Conservation (phyloP, 768 basidiomycete genomes). For the Austroboletus eburneus region DNA sequence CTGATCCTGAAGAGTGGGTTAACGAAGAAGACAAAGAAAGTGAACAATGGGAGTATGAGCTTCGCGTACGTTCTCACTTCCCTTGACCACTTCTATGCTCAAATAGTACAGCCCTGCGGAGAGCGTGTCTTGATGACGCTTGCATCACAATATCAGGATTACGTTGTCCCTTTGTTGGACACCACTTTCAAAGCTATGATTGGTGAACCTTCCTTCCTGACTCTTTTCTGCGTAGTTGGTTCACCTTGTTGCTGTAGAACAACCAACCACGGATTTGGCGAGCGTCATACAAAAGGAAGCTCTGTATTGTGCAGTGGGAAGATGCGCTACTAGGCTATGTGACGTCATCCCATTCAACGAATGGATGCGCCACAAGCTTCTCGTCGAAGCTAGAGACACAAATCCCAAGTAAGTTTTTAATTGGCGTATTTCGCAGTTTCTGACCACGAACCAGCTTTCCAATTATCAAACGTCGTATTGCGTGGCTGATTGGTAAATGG, state of each 20-base stretch:
- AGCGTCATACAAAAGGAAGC: constrained; percentile 79
- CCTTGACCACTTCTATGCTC: neutral
- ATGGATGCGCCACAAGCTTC: constrained; percentile 63
- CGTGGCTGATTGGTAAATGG: constrained; percentile 93
- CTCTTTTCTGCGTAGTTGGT: neutral
- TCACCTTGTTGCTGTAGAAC: constrained; percentile 26
- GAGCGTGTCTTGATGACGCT: constrained; percentile 88
- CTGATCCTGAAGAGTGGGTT: constrained; percentile 94
- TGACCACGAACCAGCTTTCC: constrained; percentile 55
- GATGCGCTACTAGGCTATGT: constrained; percentile 63
- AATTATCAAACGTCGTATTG: constrained; percentile 91
- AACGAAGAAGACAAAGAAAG: constrained; percentile 85
- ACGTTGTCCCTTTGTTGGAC: constrained; percentile 63
- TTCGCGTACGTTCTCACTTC: constrained; percentile 57
- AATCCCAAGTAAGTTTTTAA: constrained; percentile 50
- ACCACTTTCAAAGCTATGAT: constrained; percentile 56
- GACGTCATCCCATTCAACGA: constrained; percentile 61
- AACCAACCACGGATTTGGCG: constrained; percentile 49
- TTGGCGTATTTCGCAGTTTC: constrained; percentile 3
- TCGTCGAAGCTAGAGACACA: constrained; percentile 53
- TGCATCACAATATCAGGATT: constrained; percentile 61
- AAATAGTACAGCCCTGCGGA: constrained; percentile 68
- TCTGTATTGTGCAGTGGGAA: constrained; percentile 84
- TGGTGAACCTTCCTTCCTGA: constrained; percentile 35
- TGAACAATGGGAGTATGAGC: constrained; percentile 91